Evolutionary conservation across 2,329 filamentous ascomycete species (phyloP).

Genomic region (Sclerotinia spermophila): DNA sequence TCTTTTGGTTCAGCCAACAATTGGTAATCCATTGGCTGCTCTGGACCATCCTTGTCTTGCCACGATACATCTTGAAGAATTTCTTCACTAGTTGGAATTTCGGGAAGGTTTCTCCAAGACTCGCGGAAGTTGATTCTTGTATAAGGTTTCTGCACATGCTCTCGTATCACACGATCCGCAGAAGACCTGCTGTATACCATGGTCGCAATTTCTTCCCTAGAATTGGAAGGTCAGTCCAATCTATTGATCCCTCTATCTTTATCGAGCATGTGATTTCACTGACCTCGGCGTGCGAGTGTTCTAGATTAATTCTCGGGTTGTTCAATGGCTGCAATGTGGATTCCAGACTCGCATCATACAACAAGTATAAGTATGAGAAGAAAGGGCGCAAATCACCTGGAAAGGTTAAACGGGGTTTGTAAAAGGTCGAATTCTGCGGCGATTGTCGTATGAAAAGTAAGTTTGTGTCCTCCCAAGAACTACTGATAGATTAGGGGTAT

Average conservation of each 20-base stretch:
- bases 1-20: slow-evolving; percentile 19
- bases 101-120: slow-evolving; percentile 44
- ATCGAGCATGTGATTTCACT: background rate
- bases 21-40: slow-evolving; percentile 30
- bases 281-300: background rate
- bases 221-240: background rate
- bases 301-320: background rate
- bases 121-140: slow-evolving; percentile 4
- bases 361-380: background rate
- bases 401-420: background rate
- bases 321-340: background rate
- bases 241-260: background rate
- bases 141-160: slow-evolving; percentile 17
- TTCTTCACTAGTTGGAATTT: slow-evolving; percentile 53
- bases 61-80: slow-evolving; percentile 40
- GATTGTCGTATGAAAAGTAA: background rate
- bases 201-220: background rate
- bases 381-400: no score
- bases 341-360: background rate
- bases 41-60: background rate
- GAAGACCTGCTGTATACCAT: slow-evolving; percentile 4
- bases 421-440: background rate
- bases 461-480: no score
- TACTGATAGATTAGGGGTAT: background rate
- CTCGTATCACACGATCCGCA: background rate